Conservation (phyloP, 352 stramenopile genomes). For the Phytophthora hibernalis region DNA sequence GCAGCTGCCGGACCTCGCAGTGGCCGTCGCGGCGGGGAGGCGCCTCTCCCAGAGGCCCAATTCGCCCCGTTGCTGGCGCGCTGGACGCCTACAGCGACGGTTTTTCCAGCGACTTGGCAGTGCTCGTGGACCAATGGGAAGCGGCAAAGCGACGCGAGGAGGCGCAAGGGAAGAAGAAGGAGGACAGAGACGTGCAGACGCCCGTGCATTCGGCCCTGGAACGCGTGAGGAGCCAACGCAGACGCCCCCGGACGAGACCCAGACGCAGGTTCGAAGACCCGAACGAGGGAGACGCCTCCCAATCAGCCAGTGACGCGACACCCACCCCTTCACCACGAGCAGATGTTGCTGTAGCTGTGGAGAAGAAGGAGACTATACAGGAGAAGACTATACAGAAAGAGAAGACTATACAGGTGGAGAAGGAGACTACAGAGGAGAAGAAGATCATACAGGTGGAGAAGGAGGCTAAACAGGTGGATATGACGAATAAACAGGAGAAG, state of each 20-base stretch:
- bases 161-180: conserved; percentile 14
- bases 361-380: conserved; percentile 3
- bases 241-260: conserved; percentile 34
- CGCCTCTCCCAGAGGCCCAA: conserved; percentile 51
- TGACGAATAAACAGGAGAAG: conserved; percentile 9
- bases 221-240: conserved; percentile 26
- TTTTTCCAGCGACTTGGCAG: conserved; percentile 44
- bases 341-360: conserved; percentile 1
- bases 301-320: conserved; percentile 35
- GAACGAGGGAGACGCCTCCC: conserved; percentile 29
- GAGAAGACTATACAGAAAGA: conserved; percentile 19
- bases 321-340: conserved; percentile 29
- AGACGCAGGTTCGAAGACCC: conserved; percentile 44
- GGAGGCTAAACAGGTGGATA: conserved; percentile 2
- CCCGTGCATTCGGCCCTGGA: conserved; percentile 30
- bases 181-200: conserved; percentile 17
- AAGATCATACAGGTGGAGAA: conserved; percentile 10
- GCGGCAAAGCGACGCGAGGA: conserved; percentile 39
- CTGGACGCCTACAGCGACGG: conserved; percentile 43
- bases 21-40: conserved; percentile 30
- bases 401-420: conserved; percentile 9
- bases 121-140: conserved; percentile 53
- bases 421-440: not conserved
- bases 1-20: conserved; percentile 42
- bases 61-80: conserved; percentile 57